Conservation (phyloP, 2,329 filamentous ascomycete genomes). For the Calonectria pseudoturangicola region DNA sequence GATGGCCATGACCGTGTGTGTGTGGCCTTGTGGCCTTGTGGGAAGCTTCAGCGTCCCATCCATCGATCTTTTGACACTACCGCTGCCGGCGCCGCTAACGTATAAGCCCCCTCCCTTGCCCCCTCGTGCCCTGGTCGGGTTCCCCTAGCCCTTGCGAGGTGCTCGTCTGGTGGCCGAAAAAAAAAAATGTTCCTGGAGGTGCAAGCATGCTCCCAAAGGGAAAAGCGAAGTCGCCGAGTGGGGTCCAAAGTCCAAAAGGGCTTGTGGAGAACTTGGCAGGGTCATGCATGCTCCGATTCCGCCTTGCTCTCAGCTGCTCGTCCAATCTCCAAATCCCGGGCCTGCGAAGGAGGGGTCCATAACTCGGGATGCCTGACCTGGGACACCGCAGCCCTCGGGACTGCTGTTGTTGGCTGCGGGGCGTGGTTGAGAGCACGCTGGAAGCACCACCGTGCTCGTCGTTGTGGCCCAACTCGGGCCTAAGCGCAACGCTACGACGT, state of each 20-base stretch:
- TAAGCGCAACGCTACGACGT: slow-evolving; percentile 12
- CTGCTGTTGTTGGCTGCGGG: slow-evolving; percentile 23
- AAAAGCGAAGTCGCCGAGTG: slow-evolving; percentile 21
- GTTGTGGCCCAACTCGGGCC: slow-evolving; percentile 16
- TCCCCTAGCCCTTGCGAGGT: neutral
- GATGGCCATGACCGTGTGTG: neutral
- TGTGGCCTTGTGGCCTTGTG: neutral
- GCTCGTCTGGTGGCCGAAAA: neutral
- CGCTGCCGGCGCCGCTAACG: slow-evolving; percentile 16
- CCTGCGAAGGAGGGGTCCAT: neutral
- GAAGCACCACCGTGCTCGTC: slow-evolving; percentile 11
- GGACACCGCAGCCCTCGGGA: slow-evolving; percentile 12
- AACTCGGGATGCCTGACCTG: slow-evolving; percentile 29
- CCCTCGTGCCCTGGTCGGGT: neutral
- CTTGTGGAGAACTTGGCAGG: slow-evolving; percentile 23
- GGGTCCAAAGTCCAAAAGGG: neutral
- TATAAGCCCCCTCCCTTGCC: neutral
- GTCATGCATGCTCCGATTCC: slow-evolving; percentile 39
- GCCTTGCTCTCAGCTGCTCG: slow-evolving; percentile 30
- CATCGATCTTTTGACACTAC: slow-evolving; percentile 23
- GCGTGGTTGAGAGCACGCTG: slow-evolving; percentile 2
- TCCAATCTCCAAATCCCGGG: slow-evolving; percentile 17
- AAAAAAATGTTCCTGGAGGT: slow-evolving; percentile 6
- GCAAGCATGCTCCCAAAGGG: neutral
- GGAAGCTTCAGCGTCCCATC: slow-evolving; percentile 27